A percentile compares a stretch with the other conserved stretches of the same genome.
These are phyloP conservation scores for Aspergillus tubingensis DNA, from an alignment of 2,329 filamentous ascomycete genomes.

Conservation along the genomic window DNA sequence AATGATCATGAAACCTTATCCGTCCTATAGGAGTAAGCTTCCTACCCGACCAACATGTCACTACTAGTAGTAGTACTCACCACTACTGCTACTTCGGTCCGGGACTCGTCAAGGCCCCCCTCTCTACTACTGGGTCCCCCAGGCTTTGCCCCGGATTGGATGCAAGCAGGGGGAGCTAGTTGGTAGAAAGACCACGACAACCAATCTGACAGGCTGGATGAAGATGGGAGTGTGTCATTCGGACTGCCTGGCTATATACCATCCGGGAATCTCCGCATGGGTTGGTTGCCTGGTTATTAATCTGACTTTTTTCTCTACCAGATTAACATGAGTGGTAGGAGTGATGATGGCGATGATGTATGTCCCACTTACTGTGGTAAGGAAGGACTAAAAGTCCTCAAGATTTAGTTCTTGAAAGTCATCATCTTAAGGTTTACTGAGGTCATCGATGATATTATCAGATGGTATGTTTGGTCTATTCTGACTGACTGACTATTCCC, in stretches of 20 bases:
- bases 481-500: too few species aligned
- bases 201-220: not conserved
- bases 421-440: not conserved
- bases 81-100: not conserved
- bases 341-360: not conserved
- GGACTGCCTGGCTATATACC: not conserved
- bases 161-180: not conserved
- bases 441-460: not conserved
- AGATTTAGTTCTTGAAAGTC: too few species aligned
- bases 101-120: not conserved
- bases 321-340: not conserved
- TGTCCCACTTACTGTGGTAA: too few species aligned
- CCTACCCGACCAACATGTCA: too few species aligned
- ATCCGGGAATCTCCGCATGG: not conserved
- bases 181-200: not conserved
- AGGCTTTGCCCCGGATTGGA: not conserved
- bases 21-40: not conserved
- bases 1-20: not conserved
- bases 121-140: not conserved
- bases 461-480: too few species aligned
- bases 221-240: not conserved
- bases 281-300: not conserved
- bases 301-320: not conserved
- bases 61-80: too few species aligned
- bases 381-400: too few species aligned